Percentiles rank a stretch among this genome's conserved stretches.
These are phyloP conservation scores for Notholithocarpus densiflorus DNA, from an alignment of 306 rosid genomes.

Conservation along the genomic window DNA sequence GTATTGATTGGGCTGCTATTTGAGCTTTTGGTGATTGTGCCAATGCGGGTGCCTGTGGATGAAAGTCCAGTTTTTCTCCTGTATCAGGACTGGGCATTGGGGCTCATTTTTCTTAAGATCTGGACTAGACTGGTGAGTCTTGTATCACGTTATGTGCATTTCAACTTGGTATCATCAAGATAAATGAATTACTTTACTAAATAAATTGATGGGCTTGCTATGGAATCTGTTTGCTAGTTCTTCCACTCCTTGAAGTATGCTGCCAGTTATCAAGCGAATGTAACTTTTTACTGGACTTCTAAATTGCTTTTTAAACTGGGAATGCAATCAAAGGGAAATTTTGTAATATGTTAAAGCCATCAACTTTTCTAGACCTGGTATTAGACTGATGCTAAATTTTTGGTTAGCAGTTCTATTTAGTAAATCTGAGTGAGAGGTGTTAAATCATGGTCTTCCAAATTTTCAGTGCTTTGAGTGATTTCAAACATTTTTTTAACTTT, in stretches of 20 bases:
- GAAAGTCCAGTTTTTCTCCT: conserved; percentile 98
- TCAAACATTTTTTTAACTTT: too few species aligned
- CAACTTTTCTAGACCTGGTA: too few species aligned
- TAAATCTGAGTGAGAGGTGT: too few species aligned
- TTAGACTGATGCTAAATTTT: too few species aligned
- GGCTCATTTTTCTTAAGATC: conserved; percentile 96
- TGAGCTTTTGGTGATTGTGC: conserved; percentile 98
- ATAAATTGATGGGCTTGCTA: neutral
- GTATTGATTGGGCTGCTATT: conserved; percentile 91
- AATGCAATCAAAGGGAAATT: neutral
- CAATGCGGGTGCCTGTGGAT: conserved; percentile 98
- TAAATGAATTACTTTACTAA: neutral
- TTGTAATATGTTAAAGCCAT: too few species aligned
- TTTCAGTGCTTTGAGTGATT: too few species aligned
- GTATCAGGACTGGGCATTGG: conserved; percentile 99
- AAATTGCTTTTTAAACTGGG: neutral
- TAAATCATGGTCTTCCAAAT: too few species aligned
- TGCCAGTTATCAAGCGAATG: neutral
- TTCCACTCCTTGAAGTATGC: neutral
- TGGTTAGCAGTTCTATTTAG: too few species aligned
- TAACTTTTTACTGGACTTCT: neutral
- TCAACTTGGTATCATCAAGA: neutral
- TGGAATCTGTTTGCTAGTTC: neutral
- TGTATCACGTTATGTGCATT: neutral
- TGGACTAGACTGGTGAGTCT: conserved; percentile 99